A percentile compares a stretch with the other conserved stretches of the same genome.
These are phyloP conservation scores for Candida taoyuanica DNA, from an alignment of 805 yeast genomes.

Conservation along the genomic window DNA sequence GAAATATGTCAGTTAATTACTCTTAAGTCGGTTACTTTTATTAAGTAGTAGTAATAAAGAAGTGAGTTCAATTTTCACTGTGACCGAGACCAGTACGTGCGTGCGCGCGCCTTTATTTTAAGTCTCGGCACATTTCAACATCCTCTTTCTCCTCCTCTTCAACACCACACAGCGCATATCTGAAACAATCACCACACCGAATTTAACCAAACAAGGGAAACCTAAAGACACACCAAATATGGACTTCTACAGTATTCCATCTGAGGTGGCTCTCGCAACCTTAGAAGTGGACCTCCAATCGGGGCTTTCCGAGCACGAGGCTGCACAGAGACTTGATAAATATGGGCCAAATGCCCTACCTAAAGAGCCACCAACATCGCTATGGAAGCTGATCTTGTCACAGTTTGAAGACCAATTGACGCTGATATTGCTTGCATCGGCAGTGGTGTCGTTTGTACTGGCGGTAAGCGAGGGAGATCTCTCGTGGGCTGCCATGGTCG, in stretches of 20 bases:
- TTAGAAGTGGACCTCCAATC: conserved; percentile 11
- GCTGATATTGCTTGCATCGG: conserved; percentile 31
- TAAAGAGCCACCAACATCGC: conserved; percentile 33
- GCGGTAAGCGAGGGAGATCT: conserved; percentile 30
- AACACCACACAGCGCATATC: too few species aligned
- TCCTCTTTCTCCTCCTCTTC: not conserved
- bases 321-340: conserved; percentile 13
- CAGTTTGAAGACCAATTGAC: conserved; percentile 35
- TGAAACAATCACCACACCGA: too few species aligned
- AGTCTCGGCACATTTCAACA: too few species aligned
- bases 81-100: too few species aligned
- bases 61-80: too few species aligned
- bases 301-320: conserved; percentile 19
- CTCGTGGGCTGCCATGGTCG: conserved; percentile 31
- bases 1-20: too few species aligned
- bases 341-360: conserved; percentile 30
- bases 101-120: too few species aligned
- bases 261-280: conserved; percentile 10
- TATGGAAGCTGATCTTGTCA: conserved; percentile 31
- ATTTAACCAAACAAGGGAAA: too few species aligned
- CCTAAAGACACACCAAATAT: not conserved
- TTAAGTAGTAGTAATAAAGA: too few species aligned
- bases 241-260: conserved; percentile 10
- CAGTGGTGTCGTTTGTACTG: conserved; percentile 30
- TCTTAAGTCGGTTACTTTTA: too few species aligned